Evolutionary conservation across 306 rosid genomes (phyloP).

Genomic region (Casuarina glauca): DNA sequence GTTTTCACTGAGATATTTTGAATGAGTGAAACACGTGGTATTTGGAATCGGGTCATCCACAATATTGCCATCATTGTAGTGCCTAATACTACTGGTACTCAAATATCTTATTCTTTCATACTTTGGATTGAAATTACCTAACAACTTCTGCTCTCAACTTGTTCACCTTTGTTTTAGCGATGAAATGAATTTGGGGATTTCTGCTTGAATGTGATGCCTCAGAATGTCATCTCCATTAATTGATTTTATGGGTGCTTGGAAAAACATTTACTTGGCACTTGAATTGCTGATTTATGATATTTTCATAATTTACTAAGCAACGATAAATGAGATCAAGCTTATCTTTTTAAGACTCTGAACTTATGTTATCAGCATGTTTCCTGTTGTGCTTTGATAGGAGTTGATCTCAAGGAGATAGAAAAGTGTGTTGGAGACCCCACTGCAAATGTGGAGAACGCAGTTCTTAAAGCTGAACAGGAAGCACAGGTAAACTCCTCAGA

Average conservation of each 20-base stretch:
- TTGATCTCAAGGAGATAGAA: constrained; percentile 68
- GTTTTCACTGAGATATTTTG: background rate
- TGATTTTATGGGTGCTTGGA: background rate
- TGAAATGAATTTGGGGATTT: background rate
- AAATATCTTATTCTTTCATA: background rate
- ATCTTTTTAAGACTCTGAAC: background rate
- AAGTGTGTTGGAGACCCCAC: constrained; percentile 75
- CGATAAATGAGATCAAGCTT: constrained; percentile 4
- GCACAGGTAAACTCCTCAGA: constrained; percentile 58
- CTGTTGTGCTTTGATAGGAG: constrained; percentile 47
- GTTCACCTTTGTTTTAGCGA: background rate
- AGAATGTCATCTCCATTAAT: background rate
- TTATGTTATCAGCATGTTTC: background rate
- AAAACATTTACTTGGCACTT: background rate
- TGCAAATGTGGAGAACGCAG: constrained; percentile 67
- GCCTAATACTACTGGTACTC: background rate
- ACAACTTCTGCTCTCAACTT: background rate
- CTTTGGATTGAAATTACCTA: background rate
- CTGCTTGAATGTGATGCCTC: background rate
- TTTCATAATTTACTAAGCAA: background rate
- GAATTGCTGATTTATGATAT: no score
- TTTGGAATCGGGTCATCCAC: background rate
- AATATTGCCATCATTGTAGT: background rate
- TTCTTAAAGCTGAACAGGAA: constrained; percentile 89
- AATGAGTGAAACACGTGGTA: background rate